Base-by-base conservation (phyloP, 768 basidiomycete genomes). In the Naematelia aurantialba region DNA sequence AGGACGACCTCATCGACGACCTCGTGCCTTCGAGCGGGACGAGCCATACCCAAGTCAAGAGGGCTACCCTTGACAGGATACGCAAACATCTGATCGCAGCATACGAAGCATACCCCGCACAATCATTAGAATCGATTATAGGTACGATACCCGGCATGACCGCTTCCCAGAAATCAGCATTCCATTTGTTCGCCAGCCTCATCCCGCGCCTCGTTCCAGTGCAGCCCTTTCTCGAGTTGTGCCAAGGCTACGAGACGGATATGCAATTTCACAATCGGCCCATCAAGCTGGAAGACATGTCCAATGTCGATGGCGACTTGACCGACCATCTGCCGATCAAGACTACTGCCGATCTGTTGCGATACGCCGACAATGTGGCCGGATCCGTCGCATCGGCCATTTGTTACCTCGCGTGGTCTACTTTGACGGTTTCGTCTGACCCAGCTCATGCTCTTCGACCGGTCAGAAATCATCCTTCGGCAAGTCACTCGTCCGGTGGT, bases 321-420 rank as follows among this genome's bases (percentile, higher is more conserved):
- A 17, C 17, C 17, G 17, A 39, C 17, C 58, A 66, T 27, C 52
- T 74, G 19, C 75, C 75, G 14, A 78, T 79, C 55, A 54, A 67
- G 50, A 75, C 75, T 0, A 58, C 65, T 22, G 59, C 55, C 2
- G 78, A 79, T 60, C 64, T 79, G 24, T 30, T 76, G 39, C 45
- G 61, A 14, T 79, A 79, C 59, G 76, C 78, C 3, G 73, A 77
- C 55, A 62, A 73, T 57, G 79, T 79, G 25, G 79, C 78, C 1
- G 78, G 78, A 1, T 68, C 68, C 17, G 76, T 79, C 24, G 79
- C 79, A 19, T 66, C 74, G 47, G 70, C 78, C 22, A 78, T 78
- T 52, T 77, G 77, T 52, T 73, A 76, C 57, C 67, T 78, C 47
- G 66, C 76, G 14, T 78, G 72, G 65, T 67, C 72, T 12, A 60